These are phyloP conservation scores for Diaporthe eres DNA, from an alignment of 2,329 filamentous ascomycete genomes.

Conservation along the genomic window DNA sequence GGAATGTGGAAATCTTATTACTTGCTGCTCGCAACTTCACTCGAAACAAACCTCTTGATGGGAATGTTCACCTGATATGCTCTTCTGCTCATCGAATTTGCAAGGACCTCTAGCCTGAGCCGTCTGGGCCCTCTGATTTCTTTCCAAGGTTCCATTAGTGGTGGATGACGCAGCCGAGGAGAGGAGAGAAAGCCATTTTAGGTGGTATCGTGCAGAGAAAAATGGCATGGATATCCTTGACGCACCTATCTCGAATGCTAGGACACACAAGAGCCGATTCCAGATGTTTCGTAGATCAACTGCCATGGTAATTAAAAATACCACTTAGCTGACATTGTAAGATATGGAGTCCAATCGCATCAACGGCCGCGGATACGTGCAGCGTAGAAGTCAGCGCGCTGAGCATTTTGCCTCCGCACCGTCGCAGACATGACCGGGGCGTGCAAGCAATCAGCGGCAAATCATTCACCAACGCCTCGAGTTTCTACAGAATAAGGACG, in stretches of 20 bases:
- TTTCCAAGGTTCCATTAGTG: conserved; percentile 19
- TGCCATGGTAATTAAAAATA: neutral
- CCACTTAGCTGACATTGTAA: neutral
- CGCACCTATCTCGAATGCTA: neutral
- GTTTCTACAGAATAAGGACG: neutral
- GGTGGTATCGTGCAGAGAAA: neutral
- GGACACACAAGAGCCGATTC: neutral
- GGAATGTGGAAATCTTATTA: no score
- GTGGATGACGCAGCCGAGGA: conserved; percentile 12
- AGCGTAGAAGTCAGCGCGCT: neutral
- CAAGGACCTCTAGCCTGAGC: neutral
- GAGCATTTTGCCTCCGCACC: neutral
- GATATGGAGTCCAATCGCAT: conserved; percentile 15
- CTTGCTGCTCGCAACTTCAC: no score
- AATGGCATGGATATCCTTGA: conserved; percentile 7
- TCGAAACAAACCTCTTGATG: neutral
- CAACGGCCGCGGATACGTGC: neutral
- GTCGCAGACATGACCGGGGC: neutral
- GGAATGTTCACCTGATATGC: neutral
- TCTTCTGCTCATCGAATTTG: neutral
- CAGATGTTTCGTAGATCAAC: neutral
- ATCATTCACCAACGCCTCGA: neutral
- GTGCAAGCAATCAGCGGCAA: neutral
- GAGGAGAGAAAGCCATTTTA: neutral
- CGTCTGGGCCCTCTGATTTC: neutral